Conservation (phyloP, 2,329 filamentous ascomycete genomes). For the Alternaria novae-zelandiae region DNA sequence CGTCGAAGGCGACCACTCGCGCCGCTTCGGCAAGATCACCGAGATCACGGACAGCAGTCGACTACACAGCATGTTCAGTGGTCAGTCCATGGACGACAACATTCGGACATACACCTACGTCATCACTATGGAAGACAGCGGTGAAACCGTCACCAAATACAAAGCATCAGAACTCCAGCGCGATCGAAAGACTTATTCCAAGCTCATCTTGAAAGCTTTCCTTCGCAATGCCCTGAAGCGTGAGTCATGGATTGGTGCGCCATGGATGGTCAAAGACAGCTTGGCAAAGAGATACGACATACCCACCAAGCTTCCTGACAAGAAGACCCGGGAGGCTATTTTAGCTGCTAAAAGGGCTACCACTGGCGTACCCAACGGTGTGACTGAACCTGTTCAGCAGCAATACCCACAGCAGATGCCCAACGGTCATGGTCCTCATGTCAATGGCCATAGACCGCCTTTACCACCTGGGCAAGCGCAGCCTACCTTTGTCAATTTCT, state of each 20-base stretch:
- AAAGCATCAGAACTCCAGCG: constrained; percentile 71
- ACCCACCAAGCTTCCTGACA: constrained; percentile 76
- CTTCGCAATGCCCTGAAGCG: constrained; percentile 93
- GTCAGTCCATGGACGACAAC: constrained; percentile 35
- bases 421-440: constrained; percentile 26
- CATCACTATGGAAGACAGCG: constrained; percentile 41
- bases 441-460: constrained; percentile 27
- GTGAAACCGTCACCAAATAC: constrained; percentile 56
- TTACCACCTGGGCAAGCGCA: constrained; percentile 39
- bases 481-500: constrained; percentile 57
- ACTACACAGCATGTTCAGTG: constrained; percentile 35
- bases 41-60: constrained; percentile 41
- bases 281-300: constrained; percentile 86
- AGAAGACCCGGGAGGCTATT: constrained; percentile 44
- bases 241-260: constrained; percentile 94
- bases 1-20: constrained; percentile 38
- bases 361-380: constrained; percentile 51
- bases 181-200: constrained; percentile 91
- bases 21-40: constrained; percentile 38
- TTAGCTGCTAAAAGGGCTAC: constrained; percentile 68
- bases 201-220: constrained; percentile 90
- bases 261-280: constrained; percentile 90
- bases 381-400: constrained; percentile 34
- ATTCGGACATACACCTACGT: constrained; percentile 42
- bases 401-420: constrained; percentile 21